Evolutionary conservation across 2,329 filamentous ascomycete genomes (phyloP), one percentile per base, ranked within the genome.

Genomic region (Xylaria sp.): DNA sequence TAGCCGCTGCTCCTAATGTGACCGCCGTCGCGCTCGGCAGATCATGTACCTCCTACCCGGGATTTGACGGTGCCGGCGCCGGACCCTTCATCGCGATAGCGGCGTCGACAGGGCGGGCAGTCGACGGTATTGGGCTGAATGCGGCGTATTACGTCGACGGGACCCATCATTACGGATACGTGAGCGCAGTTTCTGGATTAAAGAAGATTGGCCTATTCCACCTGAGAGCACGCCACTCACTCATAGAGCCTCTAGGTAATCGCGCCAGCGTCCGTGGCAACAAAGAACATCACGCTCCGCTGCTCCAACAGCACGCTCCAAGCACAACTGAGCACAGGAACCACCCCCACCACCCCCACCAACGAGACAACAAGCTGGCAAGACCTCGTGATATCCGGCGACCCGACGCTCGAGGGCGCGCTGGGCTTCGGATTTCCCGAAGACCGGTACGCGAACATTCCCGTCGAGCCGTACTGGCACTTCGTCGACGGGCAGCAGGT

Each of bases 231-330:
- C 51, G n/a, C 20, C 4, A 50, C 60, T 68, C 37, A 68, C 37
- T 68, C 37, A 68, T 28, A 48, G 32, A 37, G n/a, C 25, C 25
- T 55, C 39, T 52, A 72, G 70, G 65, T 70, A 41, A 68, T 65
- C 9, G 68, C 68, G 10, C 63, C 64, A 5, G 60, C 67, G 25
- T n/a, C 67, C 0, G 63, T 54, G 20, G 39, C 66, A 6, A 52
- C 51, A 9, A 25, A 9, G 25, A 72, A 70, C 48, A 65, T 72
- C 34, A 63, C 70, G 18, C 46, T 72, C 57, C 68, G 68, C 15
- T 72, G 70, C 56, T 64, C 51, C n/a, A 64, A 70, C 62, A 66
- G 13, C 55, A 72, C 65, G 18, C 65, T 72, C 28, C 68, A 72
- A 37, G 70, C 70, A 12, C 63, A 41, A 10, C 25, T 72, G n/a